Evolutionary conservation across 805 yeast genomes (phyloP).

Genomic region (Candida taoyuanica): DNA sequence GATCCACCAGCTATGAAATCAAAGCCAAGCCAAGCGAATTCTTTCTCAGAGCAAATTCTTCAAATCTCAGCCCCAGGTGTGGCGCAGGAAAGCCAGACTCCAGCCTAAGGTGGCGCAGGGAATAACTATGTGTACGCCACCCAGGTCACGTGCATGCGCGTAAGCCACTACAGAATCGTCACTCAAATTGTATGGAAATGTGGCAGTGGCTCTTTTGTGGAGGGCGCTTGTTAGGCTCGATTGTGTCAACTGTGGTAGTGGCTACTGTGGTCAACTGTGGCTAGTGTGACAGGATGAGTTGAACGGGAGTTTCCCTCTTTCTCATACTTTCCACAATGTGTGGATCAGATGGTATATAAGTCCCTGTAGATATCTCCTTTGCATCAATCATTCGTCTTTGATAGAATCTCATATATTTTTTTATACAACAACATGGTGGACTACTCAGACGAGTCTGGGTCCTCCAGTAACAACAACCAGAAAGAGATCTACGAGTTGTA

Average conservation of each 20-base stretch:
- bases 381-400: neutral
- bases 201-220: neutral
- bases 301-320: too few species aligned
- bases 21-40: too few species aligned
- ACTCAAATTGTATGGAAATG: too few species aligned
- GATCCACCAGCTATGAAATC: too few species aligned
- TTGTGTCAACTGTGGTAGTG: neutral
- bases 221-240: neutral
- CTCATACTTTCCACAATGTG: neutral
- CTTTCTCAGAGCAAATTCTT: too few species aligned
- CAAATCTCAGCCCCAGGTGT: neutral
- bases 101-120: too few species aligned
- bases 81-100: neutral
- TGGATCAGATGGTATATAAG: too few species aligned
- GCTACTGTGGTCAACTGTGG: conserved; percentile 4
- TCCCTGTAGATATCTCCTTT: neutral
- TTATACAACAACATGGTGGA: conserved; percentile 1
- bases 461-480: conserved; percentile 7
- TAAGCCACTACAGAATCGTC: too few species aligned
- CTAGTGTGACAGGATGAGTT: neutral
- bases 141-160: neutral
- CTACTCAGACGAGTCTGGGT: conserved; percentile 2
- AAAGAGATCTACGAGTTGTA: conserved; percentile 14
- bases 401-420: neutral
- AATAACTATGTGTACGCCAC: too few species aligned